Base-by-base conservation (phyloP, 306 rosid genomes). In the Cyamopsis tetragonoloba region DNA sequence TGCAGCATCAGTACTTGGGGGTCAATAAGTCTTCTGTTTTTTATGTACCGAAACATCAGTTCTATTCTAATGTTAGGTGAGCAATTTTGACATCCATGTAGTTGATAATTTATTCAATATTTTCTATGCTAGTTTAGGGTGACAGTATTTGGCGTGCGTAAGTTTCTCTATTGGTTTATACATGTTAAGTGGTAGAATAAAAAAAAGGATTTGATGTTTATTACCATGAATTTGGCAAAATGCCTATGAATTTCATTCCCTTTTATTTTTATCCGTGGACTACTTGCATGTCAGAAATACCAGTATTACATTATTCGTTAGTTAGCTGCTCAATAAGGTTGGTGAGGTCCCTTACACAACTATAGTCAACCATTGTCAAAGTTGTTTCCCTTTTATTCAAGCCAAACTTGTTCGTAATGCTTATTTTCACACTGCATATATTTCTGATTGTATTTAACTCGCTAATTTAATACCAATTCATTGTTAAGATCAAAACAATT, bases 1-100 rank as follows among this genome's bases (percentile, higher is more conserved):
- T 62, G 80, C 92, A 3, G 88, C 83, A 62, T 54, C 32, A 54
- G 84, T 95, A 50, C 89, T 93, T 28, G 80, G 76, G 75, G 84
- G 70, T 51, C 72, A 64, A n/a, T 31, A 55, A 24, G 32, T 85
- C 68, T 48, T 22, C 59, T 23, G 54, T 48, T 46, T 32, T 22
- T 49, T 19, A 54, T 61, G 74, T 47, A 55, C 67, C 38, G 5
- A 66, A 66, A 43, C 70, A 23, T 71, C 37, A 51, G 48, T 51
- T 76, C 7, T 14, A 48, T 56, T 71, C 70, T 55, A 55, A 28
- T 66, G 35, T 49, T 72, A 42, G 54, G 48, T 67, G 79, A 60
- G 54, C 39, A 61, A 51, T 66, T 81, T 81, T 76, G 81, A 67
- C 39, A 67, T 22, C 55, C 61, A 35, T 18, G 54, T 60, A 54